These are phyloP conservation scores for Themeda triandra DNA, from an alignment of 176 grass and related monocot genomes.

Conservation along the genomic window DNA sequence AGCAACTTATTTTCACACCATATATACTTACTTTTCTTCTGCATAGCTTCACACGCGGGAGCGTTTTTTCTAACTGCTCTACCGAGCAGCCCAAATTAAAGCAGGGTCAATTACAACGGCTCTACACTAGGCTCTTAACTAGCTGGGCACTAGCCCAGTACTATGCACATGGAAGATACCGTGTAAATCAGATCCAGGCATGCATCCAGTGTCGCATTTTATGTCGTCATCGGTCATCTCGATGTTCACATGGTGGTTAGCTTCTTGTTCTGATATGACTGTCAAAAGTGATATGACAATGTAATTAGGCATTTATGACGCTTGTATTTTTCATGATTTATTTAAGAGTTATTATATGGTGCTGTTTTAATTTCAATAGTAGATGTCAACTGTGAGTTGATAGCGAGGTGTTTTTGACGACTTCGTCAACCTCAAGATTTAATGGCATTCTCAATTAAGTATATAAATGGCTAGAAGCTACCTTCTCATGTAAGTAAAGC, in stretches of 20 bases:
- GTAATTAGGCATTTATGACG: neutral
- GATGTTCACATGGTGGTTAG: neutral
- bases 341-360: no score
- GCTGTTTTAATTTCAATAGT: no score
- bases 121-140: neutral
- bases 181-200: constrained; percentile 11
- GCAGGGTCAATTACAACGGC: neutral
- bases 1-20: no score
- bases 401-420: no score
- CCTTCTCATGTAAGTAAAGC: no score
- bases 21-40: no score
- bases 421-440: no score
- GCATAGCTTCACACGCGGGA: no score
- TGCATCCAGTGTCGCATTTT: neutral
- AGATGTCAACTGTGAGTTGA: no score
- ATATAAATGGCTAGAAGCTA: no score
- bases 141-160: neutral
- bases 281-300: neutral
- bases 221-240: constrained; percentile 23
- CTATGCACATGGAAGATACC: neutral
- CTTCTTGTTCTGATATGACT: neutral
- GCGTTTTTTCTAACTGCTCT: neutral
- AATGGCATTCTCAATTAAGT: no score
- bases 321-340: no score
- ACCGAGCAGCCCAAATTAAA: neutral